Percentiles rank a stretch among this genome's conserved stretches.
Evolutionary conservation across 1,284 basidiomycete genomes (phyloP).

Genomic region (Exobasidium rhododendri): DNA sequence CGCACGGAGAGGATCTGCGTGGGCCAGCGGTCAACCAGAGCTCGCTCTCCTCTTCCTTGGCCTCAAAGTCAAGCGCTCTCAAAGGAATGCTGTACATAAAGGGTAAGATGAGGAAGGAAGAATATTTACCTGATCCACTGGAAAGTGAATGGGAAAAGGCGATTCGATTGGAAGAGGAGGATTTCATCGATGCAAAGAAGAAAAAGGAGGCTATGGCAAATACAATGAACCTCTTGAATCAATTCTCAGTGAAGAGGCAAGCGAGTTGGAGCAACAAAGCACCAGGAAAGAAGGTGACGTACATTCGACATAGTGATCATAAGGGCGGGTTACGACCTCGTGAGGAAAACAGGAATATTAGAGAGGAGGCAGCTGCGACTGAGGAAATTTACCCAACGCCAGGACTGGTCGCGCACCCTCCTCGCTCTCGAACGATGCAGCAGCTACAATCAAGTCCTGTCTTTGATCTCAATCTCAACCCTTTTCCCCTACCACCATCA

Average conservation of each 20-base stretch:
- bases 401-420: no score
- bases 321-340: not conserved
- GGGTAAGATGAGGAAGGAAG: not conserved
- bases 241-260: constrained; percentile 10
- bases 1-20: not conserved
- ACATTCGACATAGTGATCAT: no score
- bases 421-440: no score
- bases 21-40: not conserved
- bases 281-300: not conserved
- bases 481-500: no score
- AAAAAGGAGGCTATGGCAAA: not conserved
- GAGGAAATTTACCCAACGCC: no score
- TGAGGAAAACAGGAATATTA: not conserved
- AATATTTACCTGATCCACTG: not conserved
- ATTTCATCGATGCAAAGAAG: constrained; percentile 1
- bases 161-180: not conserved
- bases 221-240: constrained; percentile 1
- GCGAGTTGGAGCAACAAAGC: not conserved
- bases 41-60: not conserved
- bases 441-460: no score
- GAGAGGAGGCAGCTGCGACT: no score
- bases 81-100: not conserved
- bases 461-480: no score
- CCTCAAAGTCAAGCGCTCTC: not conserved
- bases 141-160: constrained; percentile 5